Percentiles rank a stretch among this genome's conserved stretches.
Evolutionary conservation across 495 filamentous ascomycete species (phyloP).

Genomic region (Jackrogersella minutella): DNA sequence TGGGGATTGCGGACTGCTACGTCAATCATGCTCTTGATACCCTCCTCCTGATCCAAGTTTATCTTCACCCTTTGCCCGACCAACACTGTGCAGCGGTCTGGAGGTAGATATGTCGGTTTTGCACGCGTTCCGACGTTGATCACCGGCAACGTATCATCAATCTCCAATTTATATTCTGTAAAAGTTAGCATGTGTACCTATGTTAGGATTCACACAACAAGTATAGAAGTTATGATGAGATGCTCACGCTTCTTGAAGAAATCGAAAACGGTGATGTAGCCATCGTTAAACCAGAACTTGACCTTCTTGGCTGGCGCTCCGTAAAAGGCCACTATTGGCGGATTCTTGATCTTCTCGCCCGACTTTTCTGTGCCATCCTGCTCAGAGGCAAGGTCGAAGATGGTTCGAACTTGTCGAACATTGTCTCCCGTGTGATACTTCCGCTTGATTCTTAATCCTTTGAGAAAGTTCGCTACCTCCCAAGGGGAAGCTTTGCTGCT

Average conservation of each 20-base stretch:
- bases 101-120: slow-evolving; percentile 66
- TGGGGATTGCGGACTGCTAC: slow-evolving; percentile 65
- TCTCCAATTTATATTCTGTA: background rate
- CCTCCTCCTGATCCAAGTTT: slow-evolving; percentile 55
- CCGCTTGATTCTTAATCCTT: background rate
- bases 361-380: background rate
- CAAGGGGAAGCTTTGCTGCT: background rate
- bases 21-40: slow-evolving; percentile 56
- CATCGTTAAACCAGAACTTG: background rate
- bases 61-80: slow-evolving; percentile 66
- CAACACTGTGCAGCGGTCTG: slow-evolving; percentile 65
- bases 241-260: slow-evolving; percentile 52
- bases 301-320: slow-evolving; percentile 2
- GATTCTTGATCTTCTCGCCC: background rate
- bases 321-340: background rate
- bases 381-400: slow-evolving; percentile 1
- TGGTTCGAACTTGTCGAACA: background rate
- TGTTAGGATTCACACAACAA: too few relatives aligned
- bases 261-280: slow-evolving; percentile 54
- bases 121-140: slow-evolving; percentile 68
- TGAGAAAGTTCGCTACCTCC: background rate
- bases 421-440: background rate
- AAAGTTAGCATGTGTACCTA: slow-evolving; percentile 2
- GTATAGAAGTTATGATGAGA: background rate
- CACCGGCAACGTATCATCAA: slow-evolving; percentile 54